Evolutionary conservation across 139 green algal species (phyloP), one percentile per base, ranked within the genome.

Genomic region (Chlorella sorokiniana): DNA sequence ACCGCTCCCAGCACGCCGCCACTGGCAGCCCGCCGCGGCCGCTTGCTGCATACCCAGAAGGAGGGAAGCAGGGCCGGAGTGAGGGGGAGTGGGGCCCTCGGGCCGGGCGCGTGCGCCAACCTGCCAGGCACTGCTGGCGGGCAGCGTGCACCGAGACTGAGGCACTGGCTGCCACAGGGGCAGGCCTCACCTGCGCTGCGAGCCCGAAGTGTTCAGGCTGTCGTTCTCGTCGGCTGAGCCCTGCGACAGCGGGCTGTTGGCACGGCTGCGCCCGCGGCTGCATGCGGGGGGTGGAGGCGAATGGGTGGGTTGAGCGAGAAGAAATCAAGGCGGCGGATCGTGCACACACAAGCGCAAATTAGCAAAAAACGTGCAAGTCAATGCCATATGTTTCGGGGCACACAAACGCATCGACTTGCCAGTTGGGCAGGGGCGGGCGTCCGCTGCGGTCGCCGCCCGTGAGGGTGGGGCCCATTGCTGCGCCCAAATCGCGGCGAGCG

Each of bases 1-100:
- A 88, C 70, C 1, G 84, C 84, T 27, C 84, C 78, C 52, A 63
- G 44, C 56, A 88, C 84, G 61, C 84, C 84, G 33, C 79, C 72
- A 51, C 84, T 88, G 40, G 84, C 84, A 23, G 79, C 84, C 8
- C 84, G 71, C 0, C 73, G 59, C 16, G 84, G 84, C 29, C 84
- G 71, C 79, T 86, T 88, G 69, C 59, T 68, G 61, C 59, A 68
- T 77, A 44, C n/a, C n/a, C 29, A 44, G 29, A 16, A 44, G 25
- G 25, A 27, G 38, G 29, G 35, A 1, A 33, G 42, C 29, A 41
- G 27, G 37, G 23, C 9, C 33, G 38, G 56, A 38, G n/a, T 20
- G 16, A 33, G 20, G 59, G 18, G 27, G 56, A 40, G 31, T 16
- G 44, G 16, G 65, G 65, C 38, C 33, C 11, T 22, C 27, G 18